These are phyloP conservation scores for Salinomyces thailandicus DNA, from an alignment of 2,329 filamentous ascomycete genomes.

Conservation along the genomic window DNA sequence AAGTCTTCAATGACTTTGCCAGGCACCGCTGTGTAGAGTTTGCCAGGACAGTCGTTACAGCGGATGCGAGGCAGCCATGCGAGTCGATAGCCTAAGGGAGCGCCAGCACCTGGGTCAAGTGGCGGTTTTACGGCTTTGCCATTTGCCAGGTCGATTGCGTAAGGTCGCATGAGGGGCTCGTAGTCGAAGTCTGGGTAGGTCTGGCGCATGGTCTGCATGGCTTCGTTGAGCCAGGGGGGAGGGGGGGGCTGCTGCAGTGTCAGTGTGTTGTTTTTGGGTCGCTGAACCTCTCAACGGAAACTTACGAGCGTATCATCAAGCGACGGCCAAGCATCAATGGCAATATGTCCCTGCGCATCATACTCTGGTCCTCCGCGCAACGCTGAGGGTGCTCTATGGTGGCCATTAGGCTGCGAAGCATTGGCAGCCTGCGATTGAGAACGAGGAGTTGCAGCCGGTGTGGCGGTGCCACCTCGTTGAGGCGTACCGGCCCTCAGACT, in stretches of 20 bases:
- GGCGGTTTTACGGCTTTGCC: constrained; percentile 48
- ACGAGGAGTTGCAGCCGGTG: constrained; percentile 19
- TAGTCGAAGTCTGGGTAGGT: constrained; percentile 72
- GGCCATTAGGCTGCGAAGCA: constrained; percentile 22
- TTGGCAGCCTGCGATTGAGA: constrained; percentile 14
- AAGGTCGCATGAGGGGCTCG: constrained; percentile 85
- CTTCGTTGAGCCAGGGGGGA: constrained; percentile 71
- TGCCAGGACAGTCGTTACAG: constrained; percentile 85
- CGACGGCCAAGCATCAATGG: constrained; percentile 52
- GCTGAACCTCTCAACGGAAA: constrained; percentile 8
- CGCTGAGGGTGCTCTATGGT: constrained; percentile 13
- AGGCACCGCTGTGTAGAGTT: constrained; percentile 84
- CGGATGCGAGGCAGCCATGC: constrained; percentile 82
- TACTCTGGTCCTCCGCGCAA: constrained; percentile 12
- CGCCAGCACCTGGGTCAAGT: constrained; percentile 35
- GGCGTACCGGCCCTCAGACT: constrained; percentile 13
- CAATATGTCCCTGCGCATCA: constrained; percentile 47
- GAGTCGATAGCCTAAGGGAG: constrained; percentile 57
- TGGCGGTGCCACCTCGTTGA: constrained; percentile 12
- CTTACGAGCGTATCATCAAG: constrained; percentile 55
- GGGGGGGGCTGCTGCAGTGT: constrained; percentile 69
- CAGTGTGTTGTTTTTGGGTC: constrained; percentile 34
- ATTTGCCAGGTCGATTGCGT: constrained; percentile 63
- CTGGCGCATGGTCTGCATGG: constrained; percentile 60
- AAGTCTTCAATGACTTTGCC: constrained; percentile 82